Percentiles rank a stretch among this genome's conserved stretches.
phyloP scores from a whole-genome alignment of 106 monocot species.

The Chionographis japonica region DNA sequence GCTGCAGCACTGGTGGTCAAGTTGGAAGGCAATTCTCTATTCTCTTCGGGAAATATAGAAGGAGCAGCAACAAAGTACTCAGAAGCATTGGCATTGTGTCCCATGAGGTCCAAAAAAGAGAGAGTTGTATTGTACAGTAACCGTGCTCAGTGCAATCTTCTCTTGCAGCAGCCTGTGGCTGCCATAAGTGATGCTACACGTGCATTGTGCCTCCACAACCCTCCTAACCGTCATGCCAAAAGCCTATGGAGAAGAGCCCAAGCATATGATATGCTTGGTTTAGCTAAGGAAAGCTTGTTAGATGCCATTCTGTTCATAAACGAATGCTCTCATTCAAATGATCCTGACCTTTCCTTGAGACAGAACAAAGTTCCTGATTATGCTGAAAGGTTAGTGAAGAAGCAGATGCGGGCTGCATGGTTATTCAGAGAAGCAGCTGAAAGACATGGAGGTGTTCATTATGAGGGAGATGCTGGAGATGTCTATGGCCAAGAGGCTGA shows the following conservation, averaged over 20 bases:
- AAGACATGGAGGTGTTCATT: constrained; percentile 69
- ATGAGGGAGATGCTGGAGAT: constrained; percentile 41
- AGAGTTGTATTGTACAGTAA: constrained; percentile 89
- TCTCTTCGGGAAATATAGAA: constrained; percentile 77
- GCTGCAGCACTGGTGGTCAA: constrained; percentile 79
- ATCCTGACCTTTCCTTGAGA: constrained; percentile 65
- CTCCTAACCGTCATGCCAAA: constrained; percentile 78
- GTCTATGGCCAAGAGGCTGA: constrained; percentile 60
- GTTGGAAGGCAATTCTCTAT: constrained; percentile 88
- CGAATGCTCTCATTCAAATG: constrained; percentile 76
- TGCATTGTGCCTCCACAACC: constrained; percentile 83
- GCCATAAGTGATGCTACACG: constrained; percentile 92
- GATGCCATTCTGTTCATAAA: constrained; percentile 91
- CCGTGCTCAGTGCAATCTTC: constrained; percentile 90
- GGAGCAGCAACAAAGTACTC: constrained; percentile 82
- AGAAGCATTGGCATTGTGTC: constrained; percentile 89
- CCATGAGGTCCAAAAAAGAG: constrained; percentile 82
- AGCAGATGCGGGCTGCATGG: constrained; percentile 92
- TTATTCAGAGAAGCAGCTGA: constrained; percentile 89
- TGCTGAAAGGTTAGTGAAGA: constrained; percentile 88
- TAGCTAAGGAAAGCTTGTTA: constrained; percentile 85
- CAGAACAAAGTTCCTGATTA: constrained; percentile 95
- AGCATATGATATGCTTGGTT: constrained; percentile 89
- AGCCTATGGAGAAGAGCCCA: constrained; percentile 94
- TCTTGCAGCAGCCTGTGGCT: constrained; percentile 75